A percentile compares a stretch with the other conserved stretches of the same genome.
Conservation (phyloP, 441 rosid species). For the Gossypium armourianum region DNA sequence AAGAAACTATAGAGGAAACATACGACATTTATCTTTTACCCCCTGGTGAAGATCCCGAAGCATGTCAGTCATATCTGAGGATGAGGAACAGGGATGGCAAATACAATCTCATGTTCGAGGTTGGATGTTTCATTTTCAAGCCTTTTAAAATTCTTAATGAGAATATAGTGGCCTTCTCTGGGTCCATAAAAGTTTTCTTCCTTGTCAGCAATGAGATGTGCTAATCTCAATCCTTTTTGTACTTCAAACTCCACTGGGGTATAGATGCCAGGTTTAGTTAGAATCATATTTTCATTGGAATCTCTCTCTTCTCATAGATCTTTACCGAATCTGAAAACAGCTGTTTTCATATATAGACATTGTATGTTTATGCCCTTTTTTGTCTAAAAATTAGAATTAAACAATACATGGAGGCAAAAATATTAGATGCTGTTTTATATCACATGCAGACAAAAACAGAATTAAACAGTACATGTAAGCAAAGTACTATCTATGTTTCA, state of each 20-base stretch:
- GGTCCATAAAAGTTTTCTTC: neutral
- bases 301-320: neutral
- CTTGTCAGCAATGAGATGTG: neutral
- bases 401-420: neutral
- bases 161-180: neutral
- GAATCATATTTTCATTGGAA: neutral
- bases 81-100: constrained; percentile 97
- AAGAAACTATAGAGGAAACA: constrained; percentile 75
- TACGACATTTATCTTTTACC: constrained; percentile 95
- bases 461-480: neutral
- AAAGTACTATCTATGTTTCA: neutral
- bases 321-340: neutral
- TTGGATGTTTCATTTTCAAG: constrained; percentile 24
- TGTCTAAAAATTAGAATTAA: neutral
- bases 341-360: neutral
- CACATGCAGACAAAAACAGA: neutral
- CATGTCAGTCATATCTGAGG: constrained; percentile 91
- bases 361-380: neutral
- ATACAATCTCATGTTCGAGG: constrained; percentile 96
- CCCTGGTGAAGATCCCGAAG: constrained; percentile 98
- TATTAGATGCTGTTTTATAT: neutral
- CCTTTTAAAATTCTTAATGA: constrained; percentile 5
- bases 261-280: neutral
- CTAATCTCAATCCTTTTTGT: neutral
- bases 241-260: neutral